Evolutionary conservation across 2,329 filamentous ascomycete species (phyloP).

Genomic region (Botrytis aclada): DNA sequence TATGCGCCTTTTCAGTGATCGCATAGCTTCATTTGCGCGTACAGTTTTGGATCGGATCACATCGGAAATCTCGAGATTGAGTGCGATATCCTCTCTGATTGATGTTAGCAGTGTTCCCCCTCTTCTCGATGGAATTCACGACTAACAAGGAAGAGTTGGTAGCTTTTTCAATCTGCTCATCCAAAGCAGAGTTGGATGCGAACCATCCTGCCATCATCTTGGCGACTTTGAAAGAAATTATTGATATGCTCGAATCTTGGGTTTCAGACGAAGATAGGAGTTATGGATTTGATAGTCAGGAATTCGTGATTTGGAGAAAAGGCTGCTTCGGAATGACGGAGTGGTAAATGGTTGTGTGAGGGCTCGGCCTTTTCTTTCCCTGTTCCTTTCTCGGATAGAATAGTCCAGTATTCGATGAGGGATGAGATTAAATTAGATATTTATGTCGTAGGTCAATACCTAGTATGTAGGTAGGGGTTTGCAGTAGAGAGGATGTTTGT

Average conservation of each 20-base stretch:
- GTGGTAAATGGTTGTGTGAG: neutral
- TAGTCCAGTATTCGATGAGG: neutral
- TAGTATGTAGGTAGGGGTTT: neutral
- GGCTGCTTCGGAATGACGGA: neutral
- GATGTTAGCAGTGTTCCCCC: slow-evolving; percentile 27
- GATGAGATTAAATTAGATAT: neutral
- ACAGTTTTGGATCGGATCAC: slow-evolving; percentile 96
- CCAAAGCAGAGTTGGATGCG: slow-evolving; percentile 84
- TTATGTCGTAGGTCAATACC: neutral
- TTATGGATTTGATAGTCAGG: neutral
- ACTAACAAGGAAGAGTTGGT: slow-evolving; percentile 83
- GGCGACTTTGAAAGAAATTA: slow-evolving; percentile 6
- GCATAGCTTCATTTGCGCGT: slow-evolving; percentile 97
- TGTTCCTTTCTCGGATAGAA: neutral
- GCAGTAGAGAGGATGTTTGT: neutral
- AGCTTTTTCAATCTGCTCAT: slow-evolving; percentile 95
- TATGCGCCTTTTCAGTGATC: slow-evolving; percentile 88
- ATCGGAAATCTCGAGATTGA: slow-evolving; percentile 98
- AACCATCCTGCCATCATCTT: slow-evolving; percentile 95
- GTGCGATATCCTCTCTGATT: slow-evolving; percentile 84
- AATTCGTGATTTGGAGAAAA: neutral
- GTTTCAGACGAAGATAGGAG: neutral
- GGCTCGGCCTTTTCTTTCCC: neutral
- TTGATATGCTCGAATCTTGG: neutral
- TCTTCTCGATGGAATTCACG: slow-evolving; percentile 20